Evolutionary conservation across 768 basidiomycete species (phyloP), one percentile per base, ranked within the genome.

Genomic region (Boletus insuetus): DNA sequence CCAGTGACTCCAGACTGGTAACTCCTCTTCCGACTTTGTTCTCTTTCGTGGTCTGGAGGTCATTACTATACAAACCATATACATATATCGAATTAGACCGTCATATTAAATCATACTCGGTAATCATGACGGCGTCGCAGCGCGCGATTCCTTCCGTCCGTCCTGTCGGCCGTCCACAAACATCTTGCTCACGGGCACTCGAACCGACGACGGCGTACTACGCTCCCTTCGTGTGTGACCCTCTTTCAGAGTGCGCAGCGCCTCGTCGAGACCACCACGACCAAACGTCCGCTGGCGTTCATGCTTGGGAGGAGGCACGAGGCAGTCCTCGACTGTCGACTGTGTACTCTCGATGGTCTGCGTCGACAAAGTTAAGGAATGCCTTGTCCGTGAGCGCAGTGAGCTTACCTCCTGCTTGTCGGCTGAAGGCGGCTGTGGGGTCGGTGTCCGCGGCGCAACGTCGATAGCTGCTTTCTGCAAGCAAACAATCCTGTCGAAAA

Each of bases 221-320:
- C 63, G 63, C 37, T 54, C 29, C 38, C 58, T 54, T 41, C 56
- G 55, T 9, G 58, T 60, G 5, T 61, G 82, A 35, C 85, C 92
- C 46, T 80, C 82, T 42, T 82, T 81, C 76, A 94, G 81, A 57
- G 86, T 92, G 17, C 89, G 84, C 39, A 98, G 87, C 2, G 89
- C 89, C 63, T 89, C 82, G 60, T 98, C 93, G 32, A 96, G 72
- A 51, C 88, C 87, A 11, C 94, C 94, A 37, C 86, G 82, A 8
- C 86, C 84, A 56, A 90, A 66, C 2, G 90, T 86, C 34, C 73
- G 74, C 47, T 72, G 74, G 40, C 77, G 79, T 29, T 69, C 68
- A 45, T 78, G 75, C 26, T 73, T 69, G 6, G 76, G 72, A 50
- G 80, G 76, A 1, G 80, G 79, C 14, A 56, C 69, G 9, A 76